Percentiles rank a stretch among this genome's conserved stretches.
Conservation (phyloP, 2,329 filamentous ascomycete genomes). For the Cytospora paraplurivora region DNA sequence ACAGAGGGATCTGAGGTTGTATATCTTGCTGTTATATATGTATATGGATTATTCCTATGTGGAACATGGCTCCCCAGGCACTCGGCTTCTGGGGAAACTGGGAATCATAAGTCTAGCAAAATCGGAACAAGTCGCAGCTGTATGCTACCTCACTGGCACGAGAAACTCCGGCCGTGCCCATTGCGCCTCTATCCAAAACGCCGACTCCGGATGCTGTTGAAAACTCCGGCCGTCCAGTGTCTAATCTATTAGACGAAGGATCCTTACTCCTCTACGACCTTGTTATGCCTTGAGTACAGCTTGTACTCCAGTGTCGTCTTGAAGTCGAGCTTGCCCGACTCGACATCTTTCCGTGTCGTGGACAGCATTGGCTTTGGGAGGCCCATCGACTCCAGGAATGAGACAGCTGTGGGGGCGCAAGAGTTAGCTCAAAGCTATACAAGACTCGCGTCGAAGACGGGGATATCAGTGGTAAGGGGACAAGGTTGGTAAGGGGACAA, state of each 20-base stretch:
- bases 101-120: background rate
- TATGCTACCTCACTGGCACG: background rate
- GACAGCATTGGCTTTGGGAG: conserved; percentile 62
- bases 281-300: conserved; percentile 63
- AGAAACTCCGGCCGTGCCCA: background rate
- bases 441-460: background rate
- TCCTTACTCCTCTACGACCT: conserved; percentile 45
- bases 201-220: conserved; percentile 27
- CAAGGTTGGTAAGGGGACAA: background rate
- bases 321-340: conserved; percentile 61
- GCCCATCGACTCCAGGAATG: conserved; percentile 66
- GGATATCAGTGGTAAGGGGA: background rate
- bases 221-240: conserved; percentile 26
- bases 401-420: conserved; percentile 47
- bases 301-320: conserved; percentile 60
- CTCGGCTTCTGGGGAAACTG: background rate
- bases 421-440: conserved; percentile 13
- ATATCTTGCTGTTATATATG: background rate
- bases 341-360: conserved; percentile 61
- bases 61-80: background rate
- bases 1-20: background rate
- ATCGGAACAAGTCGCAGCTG: background rate
- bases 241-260: background rate
- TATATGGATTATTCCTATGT: background rate
- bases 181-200: conserved; percentile 26